A percentile compares a stretch with the other conserved stretches of the same genome.
Conservation (phyloP, 306 rosid species). For the Malus sylvestris region DNA sequence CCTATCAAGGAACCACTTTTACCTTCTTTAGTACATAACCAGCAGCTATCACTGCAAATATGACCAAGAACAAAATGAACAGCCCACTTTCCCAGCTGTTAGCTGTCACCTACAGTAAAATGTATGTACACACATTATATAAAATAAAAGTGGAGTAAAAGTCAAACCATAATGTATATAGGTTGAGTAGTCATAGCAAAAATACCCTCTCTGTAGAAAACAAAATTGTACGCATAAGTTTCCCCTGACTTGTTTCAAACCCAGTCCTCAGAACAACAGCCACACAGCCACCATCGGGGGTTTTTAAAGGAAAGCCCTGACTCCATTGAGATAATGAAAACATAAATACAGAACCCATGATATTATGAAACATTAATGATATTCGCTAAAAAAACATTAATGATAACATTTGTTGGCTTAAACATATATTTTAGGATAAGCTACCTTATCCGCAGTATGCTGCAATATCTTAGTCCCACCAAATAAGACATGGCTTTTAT, state of each 20-base stretch:
- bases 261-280: constrained; percentile 97
- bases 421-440: neutral
- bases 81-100: constrained; percentile 99
- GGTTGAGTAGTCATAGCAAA: constrained; percentile 2
- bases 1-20: constrained; percentile 20
- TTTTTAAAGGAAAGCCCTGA: constrained; percentile 77
- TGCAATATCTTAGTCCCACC: constrained; percentile 99
- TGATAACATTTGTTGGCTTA: neutral
- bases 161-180: neutral
- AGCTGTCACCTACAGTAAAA: constrained; percentile 72
- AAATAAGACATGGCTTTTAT: constrained; percentile 80
- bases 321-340: constrained; percentile 27
- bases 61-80: constrained; percentile 84
- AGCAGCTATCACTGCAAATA: constrained; percentile 94
- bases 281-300: constrained; percentile 96
- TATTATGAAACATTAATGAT: constrained; percentile 2
- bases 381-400: neutral
- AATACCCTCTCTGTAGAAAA: constrained; percentile 95
- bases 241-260: constrained; percentile 98
- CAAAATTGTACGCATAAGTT: constrained; percentile 95
- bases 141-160: neutral
- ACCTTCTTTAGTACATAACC: constrained; percentile 95
- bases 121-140: neutral
- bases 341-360: constrained; percentile 14
- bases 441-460: constrained; percentile 93